Conservation (phyloP, 192 early-diverging fungal species). For the Backusella westeae region DNA sequence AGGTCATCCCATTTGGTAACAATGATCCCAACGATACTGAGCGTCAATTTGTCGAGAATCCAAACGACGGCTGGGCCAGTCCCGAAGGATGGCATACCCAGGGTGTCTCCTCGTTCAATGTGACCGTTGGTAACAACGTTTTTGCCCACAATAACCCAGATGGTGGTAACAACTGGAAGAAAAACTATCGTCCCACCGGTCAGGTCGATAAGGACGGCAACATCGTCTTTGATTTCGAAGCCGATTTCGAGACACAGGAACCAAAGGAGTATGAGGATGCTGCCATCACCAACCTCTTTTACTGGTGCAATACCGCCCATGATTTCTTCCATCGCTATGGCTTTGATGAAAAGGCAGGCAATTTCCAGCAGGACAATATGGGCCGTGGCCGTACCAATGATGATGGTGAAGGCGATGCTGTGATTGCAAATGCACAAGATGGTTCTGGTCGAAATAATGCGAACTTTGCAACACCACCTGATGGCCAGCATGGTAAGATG, state of each 20-base stretch:
- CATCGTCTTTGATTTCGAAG: conserved; percentile 73
- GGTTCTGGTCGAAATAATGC: conserved; percentile 90
- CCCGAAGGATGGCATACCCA: conserved; percentile 77
- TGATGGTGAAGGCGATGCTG: conserved; percentile 58
- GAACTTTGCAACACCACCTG: conserved; percentile 94
- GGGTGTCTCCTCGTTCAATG: conserved; percentile 42
- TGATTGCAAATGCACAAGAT: conserved; percentile 91
- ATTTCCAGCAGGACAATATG: conserved; percentile 91
- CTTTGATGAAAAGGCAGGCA: conserved; percentile 87
- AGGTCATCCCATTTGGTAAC: conserved; percentile 74
- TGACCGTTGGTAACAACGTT: conserved; percentile 91
- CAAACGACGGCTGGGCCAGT: conserved; percentile 52
- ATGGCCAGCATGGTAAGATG: conserved; percentile 88
- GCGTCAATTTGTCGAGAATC: conserved; percentile 52
- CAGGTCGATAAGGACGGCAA: conserved; percentile 34
- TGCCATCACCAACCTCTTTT: conserved; percentile 85
- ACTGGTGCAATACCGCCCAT: conserved; percentile 89
- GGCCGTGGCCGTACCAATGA: conserved; percentile 52
- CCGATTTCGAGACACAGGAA: conserved; percentile 53
- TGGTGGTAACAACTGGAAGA: conserved; percentile 68
- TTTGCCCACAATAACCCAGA: conserved; percentile 81
- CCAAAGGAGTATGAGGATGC: conserved; percentile 75
- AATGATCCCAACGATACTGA: conserved; percentile 74
- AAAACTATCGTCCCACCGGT: conserved; percentile 76
- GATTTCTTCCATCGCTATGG: conserved; percentile 89